Conservation (phyloP, 495 filamentous ascomycete genomes). For the Daldinia bambusicola region DNA sequence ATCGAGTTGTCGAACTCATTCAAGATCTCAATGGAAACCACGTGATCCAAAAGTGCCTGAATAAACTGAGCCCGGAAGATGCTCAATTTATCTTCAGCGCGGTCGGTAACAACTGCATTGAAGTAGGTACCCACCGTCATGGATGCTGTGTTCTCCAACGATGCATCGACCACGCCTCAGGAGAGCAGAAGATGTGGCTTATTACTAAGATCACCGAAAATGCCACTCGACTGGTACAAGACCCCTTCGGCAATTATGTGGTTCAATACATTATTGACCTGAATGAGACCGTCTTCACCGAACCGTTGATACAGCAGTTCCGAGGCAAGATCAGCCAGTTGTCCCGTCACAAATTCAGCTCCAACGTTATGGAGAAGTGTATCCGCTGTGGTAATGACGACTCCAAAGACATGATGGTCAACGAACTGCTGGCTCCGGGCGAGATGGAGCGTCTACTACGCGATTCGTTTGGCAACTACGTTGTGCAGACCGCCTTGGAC, state of each 20-base stretch:
- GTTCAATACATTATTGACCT: conserved; percentile 98
- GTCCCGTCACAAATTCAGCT: conserved; percentile 98
- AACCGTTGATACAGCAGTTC: conserved; percentile 83
- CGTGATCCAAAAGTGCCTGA: conserved; percentile 98
- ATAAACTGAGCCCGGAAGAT: conserved; percentile 82
- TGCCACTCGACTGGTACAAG: conserved; percentile 85
- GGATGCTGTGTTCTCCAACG: conserved; percentile 98
- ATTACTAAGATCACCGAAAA: conserved; percentile 86
- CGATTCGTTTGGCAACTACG: conserved; percentile 95
- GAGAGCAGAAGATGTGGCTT: conserved; percentile 85
- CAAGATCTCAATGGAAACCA: conserved; percentile 98
- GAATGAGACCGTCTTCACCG: conserved; percentile 81
- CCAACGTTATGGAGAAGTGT: conserved; percentile 98
- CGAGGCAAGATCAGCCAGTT: conserved; percentile 74
- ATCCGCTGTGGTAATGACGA: conserved; percentile 77
- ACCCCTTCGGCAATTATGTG: conserved; percentile 98
- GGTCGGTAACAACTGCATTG: conserved; percentile 84
- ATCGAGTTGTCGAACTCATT: conserved; percentile 88
- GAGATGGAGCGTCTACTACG: conserved; percentile 89
- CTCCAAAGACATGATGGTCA: conserved; percentile 81
- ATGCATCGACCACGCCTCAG: conserved; percentile 96
- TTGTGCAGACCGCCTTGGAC: conserved; percentile 95
- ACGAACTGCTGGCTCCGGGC: conserved; percentile 76
- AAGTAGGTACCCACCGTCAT: conserved; percentile 95
- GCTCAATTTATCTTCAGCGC: conserved; percentile 97